A percentile compares a stretch with the other conserved stretches of the same genome.
Evolutionary conservation across 306 rosid species (phyloP).

Genomic region (Fagus sylvatica): DNA sequence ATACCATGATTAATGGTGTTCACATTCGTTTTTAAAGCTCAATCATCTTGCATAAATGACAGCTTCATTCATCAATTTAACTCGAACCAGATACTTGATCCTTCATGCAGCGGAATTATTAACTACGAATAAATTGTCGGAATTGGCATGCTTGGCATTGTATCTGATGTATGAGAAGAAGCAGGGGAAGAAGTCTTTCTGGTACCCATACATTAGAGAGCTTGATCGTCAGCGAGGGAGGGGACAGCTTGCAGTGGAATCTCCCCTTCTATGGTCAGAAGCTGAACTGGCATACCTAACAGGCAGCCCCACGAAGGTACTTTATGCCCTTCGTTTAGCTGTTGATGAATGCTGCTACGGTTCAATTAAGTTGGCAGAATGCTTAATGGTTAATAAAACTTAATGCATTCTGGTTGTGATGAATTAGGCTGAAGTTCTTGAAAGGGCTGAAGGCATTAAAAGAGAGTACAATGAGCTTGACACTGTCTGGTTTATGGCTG

Average conservation of each 20-base stretch:
- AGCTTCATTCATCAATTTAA: conserved; percentile 3
- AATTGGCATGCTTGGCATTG: conserved; percentile 97
- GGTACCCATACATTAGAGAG: conserved; percentile 89
- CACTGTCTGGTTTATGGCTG: conserved; percentile 99
- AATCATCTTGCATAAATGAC: not conserved
- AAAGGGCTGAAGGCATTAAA: conserved; percentile 87
- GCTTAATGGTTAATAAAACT: conserved; percentile 21
- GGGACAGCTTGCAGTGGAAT: conserved; percentile 89
- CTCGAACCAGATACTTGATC: conserved; percentile 27
- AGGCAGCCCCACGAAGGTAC: conserved; percentile 90
- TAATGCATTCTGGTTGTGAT: conserved; percentile 31
- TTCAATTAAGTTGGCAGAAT: conserved; percentile 24
- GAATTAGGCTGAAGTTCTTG: conserved; percentile 72
- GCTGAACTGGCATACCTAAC: conserved; percentile 79
- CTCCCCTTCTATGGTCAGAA: conserved; percentile 93
- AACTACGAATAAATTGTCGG: conserved; percentile 92
- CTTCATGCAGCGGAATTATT: conserved; percentile 80
- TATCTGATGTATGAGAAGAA: conserved; percentile 99
- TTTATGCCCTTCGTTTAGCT: not conserved
- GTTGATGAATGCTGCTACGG: conserved; percentile 13
- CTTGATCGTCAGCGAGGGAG: conserved; percentile 98
- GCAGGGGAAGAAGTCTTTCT: conserved; percentile 95
- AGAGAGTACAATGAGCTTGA: conserved; percentile 95
- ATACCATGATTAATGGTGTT: not conserved
- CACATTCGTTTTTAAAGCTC: not conserved